Conservation (phyloP, 495 filamentous ascomycete species). For the Penicillium pulvis region DNA sequence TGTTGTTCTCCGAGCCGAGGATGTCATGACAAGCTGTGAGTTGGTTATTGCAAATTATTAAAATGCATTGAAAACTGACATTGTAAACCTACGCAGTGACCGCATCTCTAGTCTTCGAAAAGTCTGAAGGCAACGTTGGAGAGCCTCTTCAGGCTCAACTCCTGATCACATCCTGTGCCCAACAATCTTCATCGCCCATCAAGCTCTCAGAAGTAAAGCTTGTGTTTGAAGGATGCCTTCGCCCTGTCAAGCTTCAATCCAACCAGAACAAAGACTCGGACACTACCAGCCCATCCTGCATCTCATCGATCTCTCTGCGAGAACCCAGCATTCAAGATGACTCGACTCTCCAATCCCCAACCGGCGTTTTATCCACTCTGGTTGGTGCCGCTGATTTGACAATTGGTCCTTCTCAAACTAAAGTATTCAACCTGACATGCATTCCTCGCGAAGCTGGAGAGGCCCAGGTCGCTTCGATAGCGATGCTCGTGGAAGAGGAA, state of each 20-base stretch:
- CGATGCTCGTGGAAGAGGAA: constrained; percentile 61
- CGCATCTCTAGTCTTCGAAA: constrained; percentile 72
- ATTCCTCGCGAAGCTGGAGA: constrained; percentile 81
- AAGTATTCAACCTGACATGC: constrained; percentile 69
- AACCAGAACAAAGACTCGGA: constrained; percentile 33
- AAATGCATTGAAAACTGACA: background rate
- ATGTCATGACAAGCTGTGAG: constrained; percentile 69
- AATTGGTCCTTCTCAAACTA: constrained; percentile 66
- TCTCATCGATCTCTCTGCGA: constrained; percentile 36
- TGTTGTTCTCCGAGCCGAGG: constrained; percentile 65
- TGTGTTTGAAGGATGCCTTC: constrained; percentile 68
- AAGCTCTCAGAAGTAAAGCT: constrained; percentile 65
- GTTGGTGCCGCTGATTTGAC: constrained; percentile 65
- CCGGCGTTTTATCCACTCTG: constrained; percentile 40
- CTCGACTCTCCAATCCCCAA: constrained; percentile 43
- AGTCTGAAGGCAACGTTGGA: constrained; percentile 79
- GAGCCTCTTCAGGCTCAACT: constrained; percentile 76
- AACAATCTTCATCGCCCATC: constrained; percentile 61
- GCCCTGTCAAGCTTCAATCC: constrained; percentile 52
- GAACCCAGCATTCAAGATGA: constrained; percentile 35
- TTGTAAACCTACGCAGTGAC: constrained; percentile 48
- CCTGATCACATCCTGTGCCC: constrained; percentile 68
- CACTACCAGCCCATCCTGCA: constrained; percentile 23
- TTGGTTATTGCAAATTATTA: constrained; percentile 4
- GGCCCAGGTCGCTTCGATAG: constrained; percentile 64